These are phyloP conservation scores for Verticillium nonalfalfae DNA, from an alignment of 2,329 filamentous ascomycete genomes.

Conservation along the genomic window DNA sequence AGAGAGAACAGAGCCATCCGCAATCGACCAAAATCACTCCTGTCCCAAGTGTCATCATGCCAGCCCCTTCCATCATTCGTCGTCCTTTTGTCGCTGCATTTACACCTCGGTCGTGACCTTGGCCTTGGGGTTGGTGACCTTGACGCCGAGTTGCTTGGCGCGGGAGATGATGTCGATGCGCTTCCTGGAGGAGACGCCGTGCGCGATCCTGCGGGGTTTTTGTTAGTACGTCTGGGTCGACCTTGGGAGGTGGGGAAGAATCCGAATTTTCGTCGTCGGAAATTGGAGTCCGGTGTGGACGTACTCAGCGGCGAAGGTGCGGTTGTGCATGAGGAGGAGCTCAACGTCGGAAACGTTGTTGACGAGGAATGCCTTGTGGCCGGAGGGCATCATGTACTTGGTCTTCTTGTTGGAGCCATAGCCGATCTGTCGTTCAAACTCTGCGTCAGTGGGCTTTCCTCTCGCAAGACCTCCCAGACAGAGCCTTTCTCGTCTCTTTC, in stretches of 20 bases:
- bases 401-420: constrained; percentile 99
- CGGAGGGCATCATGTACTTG: constrained; percentile 95
- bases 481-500: constrained; percentile 4
- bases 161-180: constrained; percentile 95
- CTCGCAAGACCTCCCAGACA: background rate
- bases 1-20: constrained; percentile 11
- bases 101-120: constrained; percentile 94
- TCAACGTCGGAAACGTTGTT: constrained; percentile 95
- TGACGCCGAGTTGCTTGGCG: constrained; percentile 97
- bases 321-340: constrained; percentile 99
- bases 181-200: constrained; percentile 98
- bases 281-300: constrained; percentile 28
- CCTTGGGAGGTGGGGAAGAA: background rate
- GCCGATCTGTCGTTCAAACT: constrained; percentile 64
- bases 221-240: constrained; percentile 2
- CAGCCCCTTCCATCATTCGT: constrained; percentile 7
- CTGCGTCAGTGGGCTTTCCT: background rate
- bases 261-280: background rate
- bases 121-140: constrained; percentile 99
- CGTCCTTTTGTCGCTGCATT: constrained; percentile 19
- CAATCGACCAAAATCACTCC: constrained; percentile 3
- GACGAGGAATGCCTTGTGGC: constrained; percentile 99
- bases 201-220: constrained; percentile 73
- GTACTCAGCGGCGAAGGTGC: constrained; percentile 97
- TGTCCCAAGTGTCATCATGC: constrained; percentile 2